phyloP scores from a whole-genome alignment of 345 rosid species.

The Reutealis trisperma region DNA sequence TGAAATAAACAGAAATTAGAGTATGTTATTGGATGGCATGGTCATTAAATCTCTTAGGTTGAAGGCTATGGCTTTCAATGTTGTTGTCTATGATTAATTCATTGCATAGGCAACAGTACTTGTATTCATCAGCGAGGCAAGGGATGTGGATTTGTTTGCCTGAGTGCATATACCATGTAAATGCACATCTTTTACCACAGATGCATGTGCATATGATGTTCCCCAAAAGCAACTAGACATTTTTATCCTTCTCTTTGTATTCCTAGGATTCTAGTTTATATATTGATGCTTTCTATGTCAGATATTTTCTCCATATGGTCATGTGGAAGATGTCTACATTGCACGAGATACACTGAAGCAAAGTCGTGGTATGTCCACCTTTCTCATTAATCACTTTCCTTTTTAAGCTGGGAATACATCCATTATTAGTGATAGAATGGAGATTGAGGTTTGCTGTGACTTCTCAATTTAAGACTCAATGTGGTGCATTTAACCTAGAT shows the following conservation, averaged over 20 bases:
- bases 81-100: background rate
- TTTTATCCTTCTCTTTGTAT: background rate
- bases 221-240: background rate
- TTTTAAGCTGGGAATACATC: conserved; percentile 1
- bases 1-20: background rate
- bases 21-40: background rate
- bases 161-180: background rate
- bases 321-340: conserved; percentile 69
- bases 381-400: conserved; percentile 3
- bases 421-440: conserved; percentile 3
- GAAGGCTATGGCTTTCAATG: background rate
- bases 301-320: conserved; percentile 76
- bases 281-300: conserved; percentile 32
- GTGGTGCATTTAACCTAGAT: background rate
- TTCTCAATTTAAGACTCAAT: background rate
- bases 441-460: conserved; percentile 1
- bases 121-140: background rate
- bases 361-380: conserved; percentile 59
- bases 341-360: conserved; percentile 64
- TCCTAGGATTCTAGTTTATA: conserved; percentile 15
- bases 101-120: background rate
- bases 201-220: background rate
- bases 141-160: background rate
- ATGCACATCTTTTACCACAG: background rate
- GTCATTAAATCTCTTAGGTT: background rate